Base-by-base conservation (phyloP, 371 early-diverging fungal genomes). In the Mortierella sp. region DNA sequence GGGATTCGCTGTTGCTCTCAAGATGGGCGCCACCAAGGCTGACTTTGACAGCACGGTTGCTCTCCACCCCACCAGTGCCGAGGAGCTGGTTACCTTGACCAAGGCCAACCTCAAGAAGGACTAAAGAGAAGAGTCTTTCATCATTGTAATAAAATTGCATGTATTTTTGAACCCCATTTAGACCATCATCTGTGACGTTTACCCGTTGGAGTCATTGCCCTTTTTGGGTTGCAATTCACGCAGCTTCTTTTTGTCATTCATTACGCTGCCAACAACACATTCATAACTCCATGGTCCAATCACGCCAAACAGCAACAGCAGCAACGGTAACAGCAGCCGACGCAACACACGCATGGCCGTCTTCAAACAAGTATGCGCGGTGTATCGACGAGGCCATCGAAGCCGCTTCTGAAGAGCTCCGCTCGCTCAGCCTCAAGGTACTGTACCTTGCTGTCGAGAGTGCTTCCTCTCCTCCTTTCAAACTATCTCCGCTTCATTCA, bases 1-100 rank as follows among this genome's bases (percentile, higher is more conserved):
- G 93, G 98, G 98, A 44, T 99, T 99, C 87, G 94, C 93, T 80
- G 95, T 95, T 47, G 96, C 95, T n/a, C 88, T 96, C 76, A 94
- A 95, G 88, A 97, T 96, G 96, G 97, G 98, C 10, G 98, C 99
- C n/a, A 98, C 98, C 77, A 99, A 98, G 90, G 93, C 92, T 19
- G 98, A 99, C 86, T 96, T 99, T 88, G 98, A 98, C 88, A 93
- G 88, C 84, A 96, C 96, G 70, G 98, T 99, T 48, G 99, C 99
- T n/a, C 98, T 99, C 79, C 99, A 99, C 88, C 99, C 99, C 34
- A 99, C 99, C n/a, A 97, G 97, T 76, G 94, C 96, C 21, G 99
- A 99, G 87, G 99, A 96, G 88, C 80, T 96, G 84, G 96, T 96
- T 48, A 93, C 92, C 34, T 65, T 85, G 74, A 87, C 82, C 77